Evolutionary conservation across 768 basidiomycete species (phyloP).

Genomic region (Phlebiopsis flavidoalba): DNA sequence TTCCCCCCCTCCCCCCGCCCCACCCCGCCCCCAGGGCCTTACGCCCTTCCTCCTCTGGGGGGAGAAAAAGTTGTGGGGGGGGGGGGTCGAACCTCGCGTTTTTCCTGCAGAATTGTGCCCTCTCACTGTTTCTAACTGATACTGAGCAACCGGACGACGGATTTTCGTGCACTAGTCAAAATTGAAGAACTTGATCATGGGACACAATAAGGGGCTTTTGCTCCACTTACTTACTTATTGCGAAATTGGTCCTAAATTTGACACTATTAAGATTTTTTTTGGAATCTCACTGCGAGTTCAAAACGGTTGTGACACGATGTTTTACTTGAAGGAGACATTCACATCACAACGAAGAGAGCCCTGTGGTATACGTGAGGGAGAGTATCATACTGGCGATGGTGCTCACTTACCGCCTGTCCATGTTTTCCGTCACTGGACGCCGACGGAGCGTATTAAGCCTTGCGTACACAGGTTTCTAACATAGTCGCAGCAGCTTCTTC

Average conservation of each 20-base stretch:
- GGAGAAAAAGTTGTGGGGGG: too few species aligned
- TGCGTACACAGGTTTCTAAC: slow-evolving; percentile 83
- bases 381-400: neutral
- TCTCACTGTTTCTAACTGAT: slow-evolving; percentile 41
- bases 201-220: too few species aligned
- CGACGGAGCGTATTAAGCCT: slow-evolving; percentile 72
- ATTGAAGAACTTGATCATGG: too few species aligned
- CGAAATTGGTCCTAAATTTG: slow-evolving; percentile 74
- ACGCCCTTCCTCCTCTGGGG: too few species aligned
- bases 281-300: slow-evolving; percentile 91
- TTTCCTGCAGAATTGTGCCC: slow-evolving; percentile 64
- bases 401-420: slow-evolving; percentile 78
- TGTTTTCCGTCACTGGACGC: slow-evolving; percentile 91
- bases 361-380: slow-evolving; percentile 33
- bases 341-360: slow-evolving; percentile 94
- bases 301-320: slow-evolving; percentile 46
- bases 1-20: too few species aligned
- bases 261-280: slow-evolving; percentile 97
- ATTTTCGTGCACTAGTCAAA: slow-evolving; percentile 66
- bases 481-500: slow-evolving; percentile 89
- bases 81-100: slow-evolving; percentile 93
- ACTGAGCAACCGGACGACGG: slow-evolving; percentile 70
- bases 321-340: slow-evolving; percentile 88
- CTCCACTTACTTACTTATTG: slow-evolving; percentile 63
- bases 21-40: too few species aligned